Conservation (phyloP, 2,329 filamentous ascomycete genomes). For the Neocucurbitaria cava region DNA sequence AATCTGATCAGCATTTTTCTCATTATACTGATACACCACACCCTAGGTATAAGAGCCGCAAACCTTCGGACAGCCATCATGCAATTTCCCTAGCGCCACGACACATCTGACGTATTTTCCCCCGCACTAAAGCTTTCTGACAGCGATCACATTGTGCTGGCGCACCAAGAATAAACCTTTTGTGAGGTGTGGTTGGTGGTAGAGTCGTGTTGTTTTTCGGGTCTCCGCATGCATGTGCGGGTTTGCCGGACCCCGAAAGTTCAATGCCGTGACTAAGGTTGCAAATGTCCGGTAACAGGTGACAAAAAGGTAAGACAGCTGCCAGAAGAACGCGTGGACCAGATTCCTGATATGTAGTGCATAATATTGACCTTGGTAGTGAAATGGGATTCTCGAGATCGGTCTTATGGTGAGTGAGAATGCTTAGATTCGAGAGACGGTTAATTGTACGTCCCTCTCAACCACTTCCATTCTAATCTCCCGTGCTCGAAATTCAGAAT, state of each 20-base stretch:
- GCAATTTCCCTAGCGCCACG: background rate
- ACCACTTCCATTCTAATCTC: no score
- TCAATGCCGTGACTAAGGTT: background rate
- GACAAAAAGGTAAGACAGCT: no score
- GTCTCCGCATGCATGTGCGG: slow-evolving; percentile 1
- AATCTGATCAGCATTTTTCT: no score
- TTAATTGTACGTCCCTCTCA: no score
- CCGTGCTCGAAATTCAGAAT: no score
- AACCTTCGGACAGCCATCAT: background rate
- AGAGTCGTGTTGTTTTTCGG: background rate
- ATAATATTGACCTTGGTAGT: no score
- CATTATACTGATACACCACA: no score
- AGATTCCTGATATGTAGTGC: no score
- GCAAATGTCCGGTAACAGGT: background rate
- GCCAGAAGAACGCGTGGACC: no score
- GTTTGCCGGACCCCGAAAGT: background rate
- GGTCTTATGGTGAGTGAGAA: no score
- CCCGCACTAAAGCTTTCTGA: background rate
- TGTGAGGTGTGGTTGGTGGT: background rate
- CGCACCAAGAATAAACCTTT: background rate
- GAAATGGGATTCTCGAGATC: no score
- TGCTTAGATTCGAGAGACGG: no score
- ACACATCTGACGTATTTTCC: background rate
- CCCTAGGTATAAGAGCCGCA: background rate
- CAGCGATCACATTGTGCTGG: background rate